phyloP scores from a whole-genome alignment of 2,329 filamentous ascomycete genomes.

The Byssothecium circinans region DNA sequence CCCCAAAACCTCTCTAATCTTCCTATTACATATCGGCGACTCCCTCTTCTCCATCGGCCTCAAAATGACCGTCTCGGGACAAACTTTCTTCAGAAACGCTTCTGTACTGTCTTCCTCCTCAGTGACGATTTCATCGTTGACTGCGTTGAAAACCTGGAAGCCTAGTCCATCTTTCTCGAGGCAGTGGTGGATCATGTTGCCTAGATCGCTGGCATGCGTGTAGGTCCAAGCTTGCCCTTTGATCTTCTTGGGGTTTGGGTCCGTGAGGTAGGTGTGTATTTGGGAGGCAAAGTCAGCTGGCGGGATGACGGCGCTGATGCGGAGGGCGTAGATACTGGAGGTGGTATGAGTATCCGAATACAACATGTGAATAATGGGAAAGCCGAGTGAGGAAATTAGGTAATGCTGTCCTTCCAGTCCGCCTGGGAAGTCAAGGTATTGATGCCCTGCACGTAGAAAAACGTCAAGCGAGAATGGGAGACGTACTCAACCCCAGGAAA shows the following conservation, averaged over 20 bases:
- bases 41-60: conserved; percentile 58
- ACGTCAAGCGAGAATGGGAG: background rate
- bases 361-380: too few species aligned
- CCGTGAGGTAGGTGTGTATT: conserved; percentile 52
- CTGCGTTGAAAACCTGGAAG: conserved; percentile 65
- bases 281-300: conserved; percentile 57
- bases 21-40: conserved; percentile 61
- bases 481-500: conserved; percentile 51
- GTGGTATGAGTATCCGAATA: background rate
- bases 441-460: too few species aligned
- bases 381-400: too few species aligned
- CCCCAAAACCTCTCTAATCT: conserved; percentile 59
- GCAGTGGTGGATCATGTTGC: conserved; percentile 59
- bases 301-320: conserved; percentile 62
- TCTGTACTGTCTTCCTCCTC: conserved; percentile 41
- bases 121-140: conserved; percentile 62
- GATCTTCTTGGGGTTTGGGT: conserved; percentile 45
- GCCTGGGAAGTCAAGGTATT: too few species aligned
- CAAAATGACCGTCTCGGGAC: conserved; percentile 53
- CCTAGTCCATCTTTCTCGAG: conserved; percentile 59
- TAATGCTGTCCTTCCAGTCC: too few species aligned
- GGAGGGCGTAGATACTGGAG: conserved; percentile 55
- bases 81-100: conserved; percentile 53
- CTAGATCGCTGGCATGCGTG: conserved; percentile 62
- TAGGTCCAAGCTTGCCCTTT: conserved; percentile 64